Conservation (phyloP, 2,329 filamentous ascomycete species). For the Colletotrichum navitas region DNA sequence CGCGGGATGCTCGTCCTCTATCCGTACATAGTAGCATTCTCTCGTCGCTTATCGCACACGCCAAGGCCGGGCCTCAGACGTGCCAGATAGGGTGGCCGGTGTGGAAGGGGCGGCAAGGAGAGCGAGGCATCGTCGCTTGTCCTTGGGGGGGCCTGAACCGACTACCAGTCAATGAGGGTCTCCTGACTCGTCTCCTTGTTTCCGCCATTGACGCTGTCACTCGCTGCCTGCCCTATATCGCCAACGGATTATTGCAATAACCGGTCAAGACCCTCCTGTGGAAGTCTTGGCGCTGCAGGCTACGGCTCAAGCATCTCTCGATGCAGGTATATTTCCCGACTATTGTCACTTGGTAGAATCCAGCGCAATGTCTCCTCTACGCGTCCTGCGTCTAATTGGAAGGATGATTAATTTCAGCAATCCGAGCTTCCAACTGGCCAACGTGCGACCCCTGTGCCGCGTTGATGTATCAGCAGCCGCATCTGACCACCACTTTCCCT, state of each 20-base stretch:
- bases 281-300: conserved; percentile 23
- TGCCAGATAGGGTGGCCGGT: conserved; percentile 26
- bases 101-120: conserved; percentile 6
- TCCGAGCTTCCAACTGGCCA: conserved; percentile 18
- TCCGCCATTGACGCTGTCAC: conserved; percentile 16
- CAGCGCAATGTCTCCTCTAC: background rate
- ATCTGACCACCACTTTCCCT: background rate
- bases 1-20: conserved; percentile 9
- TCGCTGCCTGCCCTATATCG: conserved; percentile 23
- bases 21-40: no score
- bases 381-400: conserved; percentile 3
- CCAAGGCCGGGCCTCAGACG: conserved; percentile 36
- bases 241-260: conserved; percentile 17
- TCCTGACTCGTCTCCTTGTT: conserved; percentile 34
- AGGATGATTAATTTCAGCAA: background rate
- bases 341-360: background rate
- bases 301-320: conserved; percentile 6
- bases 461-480: conserved; percentile 21
- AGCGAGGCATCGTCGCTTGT: conserved; percentile 3
- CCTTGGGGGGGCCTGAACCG: conserved; percentile 13
- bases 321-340: background rate
- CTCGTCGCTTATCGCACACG: conserved; percentile 35
- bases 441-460: conserved; percentile 16
- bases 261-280: background rate
- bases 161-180: background rate